Base-by-base conservation (phyloP, 202 grass and related monocot genomes). In the Hordeum pubiflorum region DNA sequence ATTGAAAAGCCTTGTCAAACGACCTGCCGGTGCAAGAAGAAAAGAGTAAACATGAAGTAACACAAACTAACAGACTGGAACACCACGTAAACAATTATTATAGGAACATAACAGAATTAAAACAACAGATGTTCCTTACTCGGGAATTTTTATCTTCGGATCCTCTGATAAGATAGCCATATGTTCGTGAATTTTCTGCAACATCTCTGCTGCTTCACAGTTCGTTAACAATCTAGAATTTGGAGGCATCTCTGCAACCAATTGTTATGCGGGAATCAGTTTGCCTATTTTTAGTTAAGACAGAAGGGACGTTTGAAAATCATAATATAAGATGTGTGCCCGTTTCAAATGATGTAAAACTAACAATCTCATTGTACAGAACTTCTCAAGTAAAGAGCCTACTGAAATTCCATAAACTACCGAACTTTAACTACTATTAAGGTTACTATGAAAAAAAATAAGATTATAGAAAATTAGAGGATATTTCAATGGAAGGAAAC, bases 131-230 rank as follows among this genome's bases (percentile, higher is more conserved):
- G 74, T 21, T 57, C 76, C 79, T 86, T 95, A 98, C 96, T 89
- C 86, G 32, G 96, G 96, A 56, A 95, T 89, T 93, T 98, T 95
- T 36, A 98, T 89, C 13, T 83, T 93, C 59, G 92, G 92, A 52
- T 98, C 95, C 70, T 93, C 87, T 46, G 90, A 93, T 84, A 98
- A 88, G 56, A 95, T 92, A 72, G 91, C 86, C 95, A 95, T 93
- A 75, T 93, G 88, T 60, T 95, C 88, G 3, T 95, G 90, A 78
- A 98, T 91, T 84, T 91, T 85, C 91, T 95, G 86, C 63, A 98
- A 89, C 74, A 93, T 69, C 85, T 93, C 90, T 68, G 86, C 70
- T 43, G 79, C 95, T 86, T 98, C 92, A 88, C 96, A 98, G 66
- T 95, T 82, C 92, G 93, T 91, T 60, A 95, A 77, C n/a, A 91